phyloP scores from a whole-genome alignment of 2,329 filamentous ascomycete genomes.

The Aquanectria penicillioides region DNA sequence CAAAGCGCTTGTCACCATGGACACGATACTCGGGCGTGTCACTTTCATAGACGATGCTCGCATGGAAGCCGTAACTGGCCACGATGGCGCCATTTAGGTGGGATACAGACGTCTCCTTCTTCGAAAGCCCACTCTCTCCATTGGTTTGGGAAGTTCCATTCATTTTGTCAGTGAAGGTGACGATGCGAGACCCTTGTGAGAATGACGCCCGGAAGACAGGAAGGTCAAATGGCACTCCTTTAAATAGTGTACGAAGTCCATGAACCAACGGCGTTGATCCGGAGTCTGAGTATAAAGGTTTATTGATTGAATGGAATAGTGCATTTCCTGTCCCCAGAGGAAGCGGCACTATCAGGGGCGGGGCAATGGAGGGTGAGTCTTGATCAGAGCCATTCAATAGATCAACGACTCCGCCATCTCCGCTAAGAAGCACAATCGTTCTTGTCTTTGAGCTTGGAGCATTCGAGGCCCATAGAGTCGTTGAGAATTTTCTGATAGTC shows the following conservation, averaged over 20 bases:
- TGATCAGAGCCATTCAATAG: constrained; percentile 72
- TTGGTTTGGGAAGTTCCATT: background rate
- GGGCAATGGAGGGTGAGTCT: constrained; percentile 18
- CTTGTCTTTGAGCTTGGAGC: constrained; percentile 43
- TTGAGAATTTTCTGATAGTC: constrained; percentile 73
- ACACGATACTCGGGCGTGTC: constrained; percentile 84
- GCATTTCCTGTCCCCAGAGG: constrained; percentile 75
- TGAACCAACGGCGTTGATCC: constrained; percentile 56
- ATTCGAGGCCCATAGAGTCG: constrained; percentile 46
- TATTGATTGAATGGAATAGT: constrained; percentile 70
- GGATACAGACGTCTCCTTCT: constrained; percentile 47
- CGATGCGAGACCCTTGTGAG: constrained; percentile 63
- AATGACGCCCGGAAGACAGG: constrained; percentile 73
- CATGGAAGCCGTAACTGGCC: constrained; percentile 89
- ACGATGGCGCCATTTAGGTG: constrained; percentile 81
- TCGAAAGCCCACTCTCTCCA: constrained; percentile 30
- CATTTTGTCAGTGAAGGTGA: constrained; percentile 48
- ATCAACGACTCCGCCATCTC: constrained; percentile 88
- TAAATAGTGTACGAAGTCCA: constrained; percentile 67
- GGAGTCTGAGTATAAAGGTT: constrained; percentile 59
- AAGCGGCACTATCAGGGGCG: constrained; percentile 62
- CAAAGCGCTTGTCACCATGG: constrained; percentile 81
- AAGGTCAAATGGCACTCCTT: constrained; percentile 63
- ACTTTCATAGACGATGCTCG: constrained; percentile 88
- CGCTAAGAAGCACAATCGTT: constrained; percentile 81